Evolutionary conservation across 2,329 filamentous ascomycete genomes (phyloP), one percentile per base, ranked within the genome.

Genomic region (Arthrobotrys iridis): DNA sequence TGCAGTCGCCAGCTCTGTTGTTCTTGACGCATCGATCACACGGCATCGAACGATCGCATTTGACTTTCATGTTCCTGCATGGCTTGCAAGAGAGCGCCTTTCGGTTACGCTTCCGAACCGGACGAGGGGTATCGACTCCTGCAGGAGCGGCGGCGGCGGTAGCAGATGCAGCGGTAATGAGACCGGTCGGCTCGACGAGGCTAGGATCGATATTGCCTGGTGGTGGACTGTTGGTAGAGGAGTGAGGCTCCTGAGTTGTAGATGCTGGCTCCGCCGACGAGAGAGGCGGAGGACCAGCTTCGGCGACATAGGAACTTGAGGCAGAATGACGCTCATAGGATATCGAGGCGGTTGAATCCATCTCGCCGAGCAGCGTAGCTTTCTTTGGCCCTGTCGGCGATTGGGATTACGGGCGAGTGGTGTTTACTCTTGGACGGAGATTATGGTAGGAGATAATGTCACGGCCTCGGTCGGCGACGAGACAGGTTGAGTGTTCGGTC

Each of bases 11-110:
- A 11, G 45, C 40, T 5, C 70, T 57, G 40, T 67, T 74, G 35
- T 74, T 74, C 37, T 74, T 74, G 43, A 67, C 63, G 22, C 70
- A 74, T 24, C 70, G 52, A 66, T 67, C 62, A 20, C 70, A 74
- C 1, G 70, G 70, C 62, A 74, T 74, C 3, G 62, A 67, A n/a
- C 70, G 62, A 41, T 74, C 70, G 28, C 70, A 74, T 58, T 74
- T 74, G 33, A 74, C 70, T 15, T 74, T 74, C 70, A 74, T 74
- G 70, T 74, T 74, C 46, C 70, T 24, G 24, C 70, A 74, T 45
- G 70, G 70, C 20, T 62, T 74, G 55, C 70, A 74, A 20, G 70
- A 74, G 4, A 74, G 60, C 4, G 70, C 60, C 30, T 74, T 74
- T 60, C 70, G 43, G 60, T 74, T 74, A 15, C 70, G 52, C 55